Evolutionary conservation across 192 early-diverging fungal species (phyloP).

Genomic region (Coemansia nantahalensis): DNA sequence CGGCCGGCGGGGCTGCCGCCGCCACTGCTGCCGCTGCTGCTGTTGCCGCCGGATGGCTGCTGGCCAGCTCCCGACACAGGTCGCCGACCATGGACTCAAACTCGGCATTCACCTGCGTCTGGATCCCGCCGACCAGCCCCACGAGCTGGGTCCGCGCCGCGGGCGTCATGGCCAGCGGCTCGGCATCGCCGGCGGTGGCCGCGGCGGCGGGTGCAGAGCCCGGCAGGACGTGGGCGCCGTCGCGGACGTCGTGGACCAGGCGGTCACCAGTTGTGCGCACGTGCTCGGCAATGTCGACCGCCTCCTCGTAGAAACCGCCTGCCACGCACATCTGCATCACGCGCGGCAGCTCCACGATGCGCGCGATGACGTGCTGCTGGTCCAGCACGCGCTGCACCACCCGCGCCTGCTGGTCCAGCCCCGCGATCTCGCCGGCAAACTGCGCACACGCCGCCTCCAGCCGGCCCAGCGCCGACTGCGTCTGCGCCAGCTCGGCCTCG

Average conservation of each 20-base stretch:
- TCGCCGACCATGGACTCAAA: slow-evolving; percentile 44
- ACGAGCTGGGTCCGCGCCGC: slow-evolving; percentile 19
- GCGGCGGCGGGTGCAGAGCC: slow-evolving; percentile 10
- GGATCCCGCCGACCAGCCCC: slow-evolving; percentile 27
- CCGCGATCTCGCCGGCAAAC: slow-evolving; percentile 24
- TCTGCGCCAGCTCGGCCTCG: slow-evolving; percentile 10
- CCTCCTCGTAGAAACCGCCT: slow-evolving; percentile 49
- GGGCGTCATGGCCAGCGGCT: neutral
- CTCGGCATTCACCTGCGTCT: slow-evolving; percentile 43
- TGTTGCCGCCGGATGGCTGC: slow-evolving; percentile 1
- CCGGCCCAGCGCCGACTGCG: slow-evolving; percentile 23
- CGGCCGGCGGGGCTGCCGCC: neutral
- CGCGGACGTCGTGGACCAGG: slow-evolving; percentile 33
- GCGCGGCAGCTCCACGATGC: slow-evolving; percentile 48
- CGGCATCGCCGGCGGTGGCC: neutral
- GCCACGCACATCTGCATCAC: slow-evolving; percentile 54
- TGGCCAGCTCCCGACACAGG: slow-evolving; percentile 39
- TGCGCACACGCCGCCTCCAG: slow-evolving; percentile 30
- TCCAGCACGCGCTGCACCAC: slow-evolving; percentile 44
- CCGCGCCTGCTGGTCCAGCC: slow-evolving; percentile 33
- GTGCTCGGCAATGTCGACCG: slow-evolving; percentile 48
- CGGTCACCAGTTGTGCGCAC: slow-evolving; percentile 40
- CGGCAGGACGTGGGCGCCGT: slow-evolving; percentile 29
- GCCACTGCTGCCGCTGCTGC: neutral
- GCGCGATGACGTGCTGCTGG: slow-evolving; percentile 46